These are phyloP conservation scores for Colletotrichum orbiculare DNA, from an alignment of 2,329 filamentous ascomycete species.

Conservation along the genomic window DNA sequence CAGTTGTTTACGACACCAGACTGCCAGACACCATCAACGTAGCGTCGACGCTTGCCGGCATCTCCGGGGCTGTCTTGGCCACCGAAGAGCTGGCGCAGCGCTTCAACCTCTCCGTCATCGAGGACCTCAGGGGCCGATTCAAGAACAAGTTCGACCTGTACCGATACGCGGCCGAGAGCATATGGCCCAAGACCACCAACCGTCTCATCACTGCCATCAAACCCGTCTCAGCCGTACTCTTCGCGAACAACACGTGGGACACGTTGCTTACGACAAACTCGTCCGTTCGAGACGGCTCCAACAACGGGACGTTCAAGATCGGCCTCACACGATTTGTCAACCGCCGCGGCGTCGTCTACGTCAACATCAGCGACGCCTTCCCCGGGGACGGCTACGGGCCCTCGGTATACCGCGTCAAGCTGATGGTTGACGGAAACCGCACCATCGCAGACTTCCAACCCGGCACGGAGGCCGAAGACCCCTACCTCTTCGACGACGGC, in stretches of 20 bases:
- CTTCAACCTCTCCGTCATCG: constrained; percentile 10
- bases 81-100: constrained; percentile 16
- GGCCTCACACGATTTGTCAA: background rate
- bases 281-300: constrained; percentile 13
- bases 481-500: constrained; percentile 14
- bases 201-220: constrained; percentile 17
- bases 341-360: background rate
- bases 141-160: constrained; percentile 19
- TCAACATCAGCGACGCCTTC: constrained; percentile 16
- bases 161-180: constrained; percentile 1
- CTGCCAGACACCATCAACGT: constrained; percentile 22
- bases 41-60: constrained; percentile 9
- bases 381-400: constrained; percentile 16
- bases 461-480: constrained; percentile 3
- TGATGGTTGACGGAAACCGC: background rate
- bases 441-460: constrained; percentile 19
- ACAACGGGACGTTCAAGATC: constrained; percentile 13
- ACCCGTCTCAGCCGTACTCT: constrained; percentile 1
- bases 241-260: constrained; percentile 18
- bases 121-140: constrained; percentile 17
- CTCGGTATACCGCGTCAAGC: constrained; percentile 1
- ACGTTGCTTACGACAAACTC: constrained; percentile 8
- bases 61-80: background rate
- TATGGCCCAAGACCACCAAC: constrained; percentile 16
- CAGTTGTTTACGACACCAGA: constrained; percentile 15